Evolutionary conservation across 2,329 filamentous ascomycete species (phyloP).

Genomic region (Xylaria polymorpha): DNA sequence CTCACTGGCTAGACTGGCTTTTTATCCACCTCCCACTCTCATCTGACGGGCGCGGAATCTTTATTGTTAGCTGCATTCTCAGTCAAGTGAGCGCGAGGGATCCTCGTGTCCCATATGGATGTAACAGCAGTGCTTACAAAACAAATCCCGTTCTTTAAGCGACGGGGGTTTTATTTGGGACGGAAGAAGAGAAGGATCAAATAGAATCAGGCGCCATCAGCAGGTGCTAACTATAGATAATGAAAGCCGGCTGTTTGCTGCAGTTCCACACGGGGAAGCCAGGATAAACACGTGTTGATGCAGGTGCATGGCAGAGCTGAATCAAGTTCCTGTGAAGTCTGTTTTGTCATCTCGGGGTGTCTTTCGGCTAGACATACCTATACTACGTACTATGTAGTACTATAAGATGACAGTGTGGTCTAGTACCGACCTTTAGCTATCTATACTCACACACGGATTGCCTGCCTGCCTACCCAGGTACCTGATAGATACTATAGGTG

Average conservation of each 20-base stretch:
- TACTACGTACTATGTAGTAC: no score
- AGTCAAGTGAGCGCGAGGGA: not conserved
- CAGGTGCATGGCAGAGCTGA: conserved; percentile 20
- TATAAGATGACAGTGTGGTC: no score
- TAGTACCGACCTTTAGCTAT: not conserved
- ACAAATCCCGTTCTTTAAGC: not conserved
- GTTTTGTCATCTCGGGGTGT: not conserved
- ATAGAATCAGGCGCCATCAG: conserved; percentile 1
- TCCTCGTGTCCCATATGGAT: not conserved
- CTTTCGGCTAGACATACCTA: not conserved
- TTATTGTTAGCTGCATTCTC: conserved; percentile 1
- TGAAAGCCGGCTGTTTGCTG: conserved; percentile 16
- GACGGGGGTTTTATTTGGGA: not conserved
- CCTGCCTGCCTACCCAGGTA: no score
- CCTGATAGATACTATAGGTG: no score
- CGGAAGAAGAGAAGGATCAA: not conserved
- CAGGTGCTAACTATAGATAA: conserved; percentile 16
- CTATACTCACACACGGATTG: no score
- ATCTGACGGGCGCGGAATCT: not conserved
- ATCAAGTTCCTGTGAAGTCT: not conserved
- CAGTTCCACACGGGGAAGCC: conserved; percentile 11
- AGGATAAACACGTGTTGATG: conserved; percentile 36
- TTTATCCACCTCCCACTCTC: not conserved
- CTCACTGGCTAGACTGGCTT: not conserved
- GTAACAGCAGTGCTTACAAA: not conserved